Evolutionary conservation across 1,284 basidiomycete species (phyloP).

Genomic region (Leccinum solheimii): DNA sequence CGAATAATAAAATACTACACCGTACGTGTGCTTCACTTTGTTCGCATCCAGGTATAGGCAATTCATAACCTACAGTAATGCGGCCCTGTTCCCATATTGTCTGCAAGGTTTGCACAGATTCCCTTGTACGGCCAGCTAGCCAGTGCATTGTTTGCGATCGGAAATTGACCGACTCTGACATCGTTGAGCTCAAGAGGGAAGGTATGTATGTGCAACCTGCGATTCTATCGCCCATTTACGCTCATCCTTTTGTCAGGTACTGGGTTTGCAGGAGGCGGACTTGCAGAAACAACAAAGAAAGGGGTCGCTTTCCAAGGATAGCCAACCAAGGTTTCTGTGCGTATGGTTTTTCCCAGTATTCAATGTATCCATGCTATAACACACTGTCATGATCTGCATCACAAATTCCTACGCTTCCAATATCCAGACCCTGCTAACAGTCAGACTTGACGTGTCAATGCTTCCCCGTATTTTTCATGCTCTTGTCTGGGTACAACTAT

Average conservation of each 20-base stretch:
- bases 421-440: neutral
- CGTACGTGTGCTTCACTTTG: constrained; percentile 47
- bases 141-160: constrained; percentile 85
- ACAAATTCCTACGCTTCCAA: neutral
- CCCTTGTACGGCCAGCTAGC: constrained; percentile 70
- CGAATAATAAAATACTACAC: constrained; percentile 72
- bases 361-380: neutral
- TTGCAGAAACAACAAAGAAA: constrained; percentile 77
- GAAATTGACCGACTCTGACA: constrained; percentile 58
- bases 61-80: constrained; percentile 49
- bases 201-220: constrained; percentile 45
- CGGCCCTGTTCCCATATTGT: constrained; percentile 83
- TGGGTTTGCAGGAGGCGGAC: constrained; percentile 86
- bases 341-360: constrained; percentile 1
- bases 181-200: constrained; percentile 80
- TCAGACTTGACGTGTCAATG: neutral
- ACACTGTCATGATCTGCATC: neutral
- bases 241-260: constrained; percentile 55
- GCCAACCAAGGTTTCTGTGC: neutral
- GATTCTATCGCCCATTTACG: neutral
- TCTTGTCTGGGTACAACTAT: constrained; percentile 31
- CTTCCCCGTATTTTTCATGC: constrained; percentile 20
- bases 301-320: constrained; percentile 80
- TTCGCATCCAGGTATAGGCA: neutral
- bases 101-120: constrained; percentile 85